phyloP scores from a whole-genome alignment of 176 grass and related monocot genomes.

The Musa beccarii region DNA sequence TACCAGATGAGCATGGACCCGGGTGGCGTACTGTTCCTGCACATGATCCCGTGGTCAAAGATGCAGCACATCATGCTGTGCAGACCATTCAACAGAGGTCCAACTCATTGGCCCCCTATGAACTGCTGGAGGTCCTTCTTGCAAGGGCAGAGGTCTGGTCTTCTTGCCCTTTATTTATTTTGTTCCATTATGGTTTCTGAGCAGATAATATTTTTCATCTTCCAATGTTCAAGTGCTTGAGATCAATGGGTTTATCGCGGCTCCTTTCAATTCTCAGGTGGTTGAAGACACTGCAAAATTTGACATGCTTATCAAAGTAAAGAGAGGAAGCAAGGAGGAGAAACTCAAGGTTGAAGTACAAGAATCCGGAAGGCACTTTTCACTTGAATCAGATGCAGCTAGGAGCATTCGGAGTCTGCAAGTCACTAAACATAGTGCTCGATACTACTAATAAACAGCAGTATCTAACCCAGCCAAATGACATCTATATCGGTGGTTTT shows the following conservation, averaged over 20 bases:
- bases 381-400: constrained; percentile 61
- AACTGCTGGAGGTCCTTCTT: constrained; percentile 59
- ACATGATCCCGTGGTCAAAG: constrained; percentile 73
- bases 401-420: constrained; percentile 38
- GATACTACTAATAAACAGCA: not conserved
- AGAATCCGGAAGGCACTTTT: constrained; percentile 69
- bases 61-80: constrained; percentile 72
- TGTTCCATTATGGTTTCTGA: not conserved
- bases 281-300: too few relatives aligned
- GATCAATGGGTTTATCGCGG: not conserved
- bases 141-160: constrained; percentile 56
- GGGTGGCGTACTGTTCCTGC: too few relatives aligned
- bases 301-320: constrained; percentile 79
- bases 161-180: not conserved
- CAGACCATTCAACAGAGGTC: constrained; percentile 70
- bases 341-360: constrained; percentile 86
- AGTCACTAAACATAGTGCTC: constrained; percentile 28
- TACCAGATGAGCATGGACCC: too few relatives aligned
- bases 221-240: not conserved
- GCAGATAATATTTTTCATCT: not conserved
- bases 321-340: constrained; percentile 79
- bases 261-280: constrained; percentile 30
- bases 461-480: not conserved
- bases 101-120: constrained; percentile 63
- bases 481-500: too few relatives aligned